Conservation (phyloP, 78 protist species). For the Dictyostelium discoideum region DNA sequence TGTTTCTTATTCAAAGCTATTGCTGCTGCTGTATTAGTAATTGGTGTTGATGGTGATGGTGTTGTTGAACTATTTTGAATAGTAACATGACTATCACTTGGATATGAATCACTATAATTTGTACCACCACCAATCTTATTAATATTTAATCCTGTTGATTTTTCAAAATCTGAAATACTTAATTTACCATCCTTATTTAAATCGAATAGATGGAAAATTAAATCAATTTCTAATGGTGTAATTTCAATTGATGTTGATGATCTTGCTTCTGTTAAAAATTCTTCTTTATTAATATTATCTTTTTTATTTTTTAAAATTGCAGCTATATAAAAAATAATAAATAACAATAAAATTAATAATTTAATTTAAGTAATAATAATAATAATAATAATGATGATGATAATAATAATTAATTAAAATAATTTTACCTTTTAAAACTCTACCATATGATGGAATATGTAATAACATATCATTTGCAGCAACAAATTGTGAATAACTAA, state of each 20-base stretch:
- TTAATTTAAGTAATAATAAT: neutral
- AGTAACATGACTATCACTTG: neutral
- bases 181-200: conserved; percentile 60
- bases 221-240: conserved; percentile 78
- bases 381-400: neutral
- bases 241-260: conserved; percentile 54
- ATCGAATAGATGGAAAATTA: conserved; percentile 62
- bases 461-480: conserved; percentile 70
- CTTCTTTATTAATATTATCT: conserved; percentile 56
- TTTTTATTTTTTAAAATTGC: conserved; percentile 9
- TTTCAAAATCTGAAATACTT: conserved; percentile 43
- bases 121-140: neutral
- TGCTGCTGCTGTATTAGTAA: neutral
- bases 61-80: neutral
- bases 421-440: conserved; percentile 34
- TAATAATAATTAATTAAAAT: neutral
- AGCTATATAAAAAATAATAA: neutral
- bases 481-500: conserved; percentile 66
- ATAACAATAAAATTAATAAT: neutral
- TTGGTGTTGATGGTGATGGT: neutral
- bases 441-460: conserved; percentile 73
- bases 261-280: conserved; percentile 63
- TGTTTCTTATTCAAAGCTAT: neutral
- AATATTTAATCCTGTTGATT: conserved; percentile 31
- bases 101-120: neutral